Evolutionary conservation across 2,329 filamentous ascomycete genomes (phyloP).

Genomic region (Mycocentrospora acerina): DNA sequence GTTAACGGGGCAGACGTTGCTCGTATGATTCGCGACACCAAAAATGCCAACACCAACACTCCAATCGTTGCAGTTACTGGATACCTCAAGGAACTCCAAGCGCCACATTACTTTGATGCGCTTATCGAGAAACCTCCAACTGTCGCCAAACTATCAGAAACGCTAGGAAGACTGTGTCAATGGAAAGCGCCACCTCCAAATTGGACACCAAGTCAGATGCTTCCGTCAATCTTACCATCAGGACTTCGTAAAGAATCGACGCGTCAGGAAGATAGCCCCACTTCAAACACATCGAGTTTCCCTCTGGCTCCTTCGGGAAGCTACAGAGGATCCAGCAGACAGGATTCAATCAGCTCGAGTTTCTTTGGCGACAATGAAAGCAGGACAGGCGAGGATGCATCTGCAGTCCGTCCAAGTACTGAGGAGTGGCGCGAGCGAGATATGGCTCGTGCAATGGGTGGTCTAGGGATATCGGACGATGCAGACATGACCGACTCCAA

Average conservation of each 20-base stretch:
- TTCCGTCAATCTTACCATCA: conserved; percentile 55
- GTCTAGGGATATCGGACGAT: conserved; percentile 75
- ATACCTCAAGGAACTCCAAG: conserved; percentile 95
- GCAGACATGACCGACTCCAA: conserved; percentile 46
- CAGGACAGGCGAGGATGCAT: conserved; percentile 70
- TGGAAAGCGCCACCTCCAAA: conserved; percentile 81
- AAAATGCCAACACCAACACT: conserved; percentile 90
- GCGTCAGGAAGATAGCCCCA: conserved; percentile 77
- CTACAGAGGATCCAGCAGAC: conserved; percentile 76
- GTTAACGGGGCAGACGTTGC: conserved; percentile 95
- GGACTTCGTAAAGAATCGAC: conserved; percentile 65
- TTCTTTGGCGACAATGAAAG: conserved; percentile 86
- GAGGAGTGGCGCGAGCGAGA: conserved; percentile 74
- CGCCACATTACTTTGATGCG: conserved; percentile 92
- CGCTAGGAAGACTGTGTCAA: conserved; percentile 82
- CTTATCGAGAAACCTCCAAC: conserved; percentile 97
- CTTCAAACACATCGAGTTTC: conserved; percentile 74
- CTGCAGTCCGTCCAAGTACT: conserved; percentile 70
- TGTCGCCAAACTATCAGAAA: conserved; percentile 84
- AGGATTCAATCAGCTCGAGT: conserved; percentile 86
- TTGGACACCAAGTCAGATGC: conserved; percentile 46
- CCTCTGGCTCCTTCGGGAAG: conserved; percentile 70
- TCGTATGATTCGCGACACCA: conserved; percentile 95
- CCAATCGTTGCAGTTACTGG: conserved; percentile 96
- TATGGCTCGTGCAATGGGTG: conserved; percentile 54